Evolutionary conservation across 257 asterid species (phyloP), one percentile per base, ranked within the genome.

Genomic region (Ehretia macrophylla): DNA sequence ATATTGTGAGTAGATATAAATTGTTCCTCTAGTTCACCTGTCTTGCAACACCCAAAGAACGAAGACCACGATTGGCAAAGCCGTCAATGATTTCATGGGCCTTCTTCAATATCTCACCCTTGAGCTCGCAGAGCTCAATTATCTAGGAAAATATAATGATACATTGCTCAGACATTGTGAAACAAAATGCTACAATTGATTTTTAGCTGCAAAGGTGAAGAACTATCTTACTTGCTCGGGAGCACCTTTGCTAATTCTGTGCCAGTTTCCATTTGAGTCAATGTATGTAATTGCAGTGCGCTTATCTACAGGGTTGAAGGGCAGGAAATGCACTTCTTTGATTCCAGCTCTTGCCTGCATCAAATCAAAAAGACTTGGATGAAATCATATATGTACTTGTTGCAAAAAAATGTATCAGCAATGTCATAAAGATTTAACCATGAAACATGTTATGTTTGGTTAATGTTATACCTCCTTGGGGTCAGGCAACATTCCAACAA

Each of bases 31-130:
- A 56, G n/a, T 6, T 70, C 18, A 81, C 96, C 67, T 86, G 95
- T 73, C 80, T 64, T 17, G 90, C 86, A 59, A 90, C 90, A 45
- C 81, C 96, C 59, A 90, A 82, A 57, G 96, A 79, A 38, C 97
- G 96, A 62, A 90, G 97, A 14, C 96, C 97, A 10, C 96, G 96
- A 19, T 86, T 81, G n/a, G 95, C 97, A 56, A 72, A 90, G 60
- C 72, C 59, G 58, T 86, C 96, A 32, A 87, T 85, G 69, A 83
- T 64, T 4, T 66, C 74, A 59, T 81, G 87, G 18, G 95, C 89
- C 76, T 57, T 90, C 66, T 81, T 81, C 76, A 44, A 17, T 23
- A 44, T 17, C 0, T 65, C 90, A 14, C 93, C 96, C 56, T 81
- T 68, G 65, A 90, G 90, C 3, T 65, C 65, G 64, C 95, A 85